Evolutionary conservation across 192 early-diverging fungal species (phyloP), one percentile per base, ranked within the genome.

Genomic region (Backusella tuberculispora): DNA sequence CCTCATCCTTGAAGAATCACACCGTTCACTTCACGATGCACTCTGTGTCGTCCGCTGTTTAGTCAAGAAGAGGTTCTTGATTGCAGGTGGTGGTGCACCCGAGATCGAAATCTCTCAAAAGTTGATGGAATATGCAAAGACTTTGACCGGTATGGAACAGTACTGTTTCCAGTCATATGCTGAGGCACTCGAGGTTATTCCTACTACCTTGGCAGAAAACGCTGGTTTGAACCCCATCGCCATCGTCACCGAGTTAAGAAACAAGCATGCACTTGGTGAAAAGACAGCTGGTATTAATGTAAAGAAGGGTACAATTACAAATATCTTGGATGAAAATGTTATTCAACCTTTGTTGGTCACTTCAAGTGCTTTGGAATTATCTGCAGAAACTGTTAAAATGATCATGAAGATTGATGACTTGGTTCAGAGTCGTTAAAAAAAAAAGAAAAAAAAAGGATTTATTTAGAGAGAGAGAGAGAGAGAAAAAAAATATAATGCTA

Each of bases 381-480:
- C 98, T 46, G 91, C 97, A 17, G 98, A 99, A 82, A 99, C 98
- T 17, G 97, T 98, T 69, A 94, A 97, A 77, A 97, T 99, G 98
- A 89, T 99, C 60, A 90, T 99, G 85, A 98, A 98, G 92, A 98
- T 98, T 85, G 96, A 98, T 79, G 96, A 98, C 77, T 91, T 98
- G 84, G 88, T 94, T 64, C 72, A 73, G 34, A 73, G 72, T 34
- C 48, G 72, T 46, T 73, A 73, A 73, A 73, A 40, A 50, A 50
- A 50, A 50, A 19, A 50, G 1, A 4, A 3, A 6, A 17, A 17
- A n/a, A n/a, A n/a, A n/a, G n/a, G n/a, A n/a, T n/a, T n/a, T n/a
- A n/a, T n/a, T n/a, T n/a, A n/a, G n/a, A n/a, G n/a, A n/a, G n/a
- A n/a, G n/a, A n/a, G n/a, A n/a, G n/a, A n/a, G n/a, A n/a, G n/a